Conservation (phyloP, 2,329 filamentous ascomycete genomes). For the Colletotrichum melonis region DNA sequence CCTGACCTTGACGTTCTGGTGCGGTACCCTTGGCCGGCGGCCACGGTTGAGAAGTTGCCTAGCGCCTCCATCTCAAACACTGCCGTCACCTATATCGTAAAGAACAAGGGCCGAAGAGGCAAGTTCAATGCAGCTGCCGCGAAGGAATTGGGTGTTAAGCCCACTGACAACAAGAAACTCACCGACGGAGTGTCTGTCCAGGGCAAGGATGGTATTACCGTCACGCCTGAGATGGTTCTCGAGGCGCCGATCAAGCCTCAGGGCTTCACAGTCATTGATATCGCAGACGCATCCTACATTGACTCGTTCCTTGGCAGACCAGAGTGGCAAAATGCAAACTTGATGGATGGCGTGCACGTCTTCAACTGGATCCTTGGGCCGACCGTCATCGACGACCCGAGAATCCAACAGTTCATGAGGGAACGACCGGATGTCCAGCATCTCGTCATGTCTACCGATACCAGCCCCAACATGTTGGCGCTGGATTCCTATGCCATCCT, state of each 20-base stretch:
- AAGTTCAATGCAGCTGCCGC: slow-evolving; percentile 80
- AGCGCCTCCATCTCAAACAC: slow-evolving; percentile 70
- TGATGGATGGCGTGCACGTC: slow-evolving; percentile 75
- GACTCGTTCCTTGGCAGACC: slow-evolving; percentile 74
- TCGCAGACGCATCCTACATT: slow-evolving; percentile 79
- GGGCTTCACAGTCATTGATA: slow-evolving; percentile 83
- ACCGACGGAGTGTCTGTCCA: slow-evolving; percentile 72
- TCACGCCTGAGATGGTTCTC: slow-evolving; percentile 91
- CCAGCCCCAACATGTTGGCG: slow-evolving; percentile 79
- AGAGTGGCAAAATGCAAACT: slow-evolving; percentile 74
- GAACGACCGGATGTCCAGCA: slow-evolving; percentile 74
- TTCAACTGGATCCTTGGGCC: slow-evolving; percentile 87
- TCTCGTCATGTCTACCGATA: slow-evolving; percentile 79
- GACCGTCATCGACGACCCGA: slow-evolving; percentile 71
- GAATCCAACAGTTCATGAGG: slow-evolving; percentile 76
- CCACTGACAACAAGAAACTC: slow-evolving; percentile 68
- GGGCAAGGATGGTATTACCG: slow-evolving; percentile 71
- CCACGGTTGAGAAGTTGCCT: slow-evolving; percentile 73
- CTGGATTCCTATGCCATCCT: slow-evolving; percentile 75
- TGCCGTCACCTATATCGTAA: slow-evolving; percentile 88
- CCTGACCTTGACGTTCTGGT: slow-evolving; percentile 79
- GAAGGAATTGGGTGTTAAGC: slow-evolving; percentile 70
- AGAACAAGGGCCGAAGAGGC: slow-evolving; percentile 79
- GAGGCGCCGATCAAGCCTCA: slow-evolving; percentile 73
- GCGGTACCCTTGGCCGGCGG: slow-evolving; percentile 82